These are phyloP conservation scores for Cyclotella sp. DNA, from an alignment of 108 stramenopile species.

Conservation along the genomic window DNA sequence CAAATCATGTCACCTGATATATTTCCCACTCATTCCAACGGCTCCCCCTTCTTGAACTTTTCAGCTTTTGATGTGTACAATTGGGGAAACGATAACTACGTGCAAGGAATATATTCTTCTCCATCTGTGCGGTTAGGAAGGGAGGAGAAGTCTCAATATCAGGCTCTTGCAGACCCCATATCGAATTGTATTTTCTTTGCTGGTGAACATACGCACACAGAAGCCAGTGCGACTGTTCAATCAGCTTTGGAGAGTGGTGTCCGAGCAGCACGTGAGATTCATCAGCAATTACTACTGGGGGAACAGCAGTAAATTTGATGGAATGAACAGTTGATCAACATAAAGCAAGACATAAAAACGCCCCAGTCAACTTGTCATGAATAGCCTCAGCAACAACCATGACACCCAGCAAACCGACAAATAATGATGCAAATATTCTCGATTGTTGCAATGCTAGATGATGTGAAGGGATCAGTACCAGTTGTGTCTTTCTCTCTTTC, in stretches of 20 bases:
- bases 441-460: no score
- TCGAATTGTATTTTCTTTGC: constrained; percentile 42
- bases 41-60: constrained; percentile 19
- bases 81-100: constrained; percentile 44
- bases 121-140: constrained; percentile 34
- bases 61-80: constrained; percentile 50
- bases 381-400: no score
- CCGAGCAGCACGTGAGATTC: constrained; percentile 40
- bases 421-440: no score
- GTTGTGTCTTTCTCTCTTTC: no score
- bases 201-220: constrained; percentile 48
- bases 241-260: constrained; percentile 56
- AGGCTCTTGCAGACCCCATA: constrained; percentile 31
- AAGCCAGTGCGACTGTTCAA: constrained; percentile 50
- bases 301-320: no score
- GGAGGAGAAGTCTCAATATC: constrained; percentile 3
- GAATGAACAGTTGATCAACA: no score
- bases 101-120: constrained; percentile 47
- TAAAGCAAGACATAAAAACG: no score
- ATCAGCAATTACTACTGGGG: no score
- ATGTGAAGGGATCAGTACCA: no score
- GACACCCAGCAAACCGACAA: no score
- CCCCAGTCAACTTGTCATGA: no score
- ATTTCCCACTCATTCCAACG: constrained; percentile 1
- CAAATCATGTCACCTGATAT: background rate